Evolutionary conservation across 2,329 filamentous ascomycete species (phyloP).

Genomic region (Colletotrichum salicis): DNA sequence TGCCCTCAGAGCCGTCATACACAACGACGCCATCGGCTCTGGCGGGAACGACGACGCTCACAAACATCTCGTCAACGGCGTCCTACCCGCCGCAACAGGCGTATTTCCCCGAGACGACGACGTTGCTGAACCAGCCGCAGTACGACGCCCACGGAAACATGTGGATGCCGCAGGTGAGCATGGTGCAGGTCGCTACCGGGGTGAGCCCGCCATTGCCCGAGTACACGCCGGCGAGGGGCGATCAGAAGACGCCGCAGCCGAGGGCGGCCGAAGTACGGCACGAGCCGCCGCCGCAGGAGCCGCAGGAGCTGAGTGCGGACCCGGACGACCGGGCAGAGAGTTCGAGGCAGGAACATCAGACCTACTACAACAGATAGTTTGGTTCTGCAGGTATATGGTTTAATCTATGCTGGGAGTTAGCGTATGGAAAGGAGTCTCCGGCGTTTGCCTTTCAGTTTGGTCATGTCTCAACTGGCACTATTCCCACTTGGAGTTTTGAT

Average conservation of each 20-base stretch:
- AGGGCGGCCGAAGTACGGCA: constrained; percentile 2
- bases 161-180: constrained; percentile 48
- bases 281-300: constrained; percentile 13
- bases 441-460: neutral
- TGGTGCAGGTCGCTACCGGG: constrained; percentile 40
- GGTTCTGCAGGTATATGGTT: neutral
- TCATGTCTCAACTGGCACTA: neutral
- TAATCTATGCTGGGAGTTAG: neutral
- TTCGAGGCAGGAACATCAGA: constrained; percentile 19
- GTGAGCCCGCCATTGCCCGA: constrained; percentile 11
- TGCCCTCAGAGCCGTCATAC: constrained; percentile 37
- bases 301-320: constrained; percentile 32
- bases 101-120: constrained; percentile 29
- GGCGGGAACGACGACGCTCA: neutral
- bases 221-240: constrained; percentile 29
- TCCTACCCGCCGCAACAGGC: constrained; percentile 27
- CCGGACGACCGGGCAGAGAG: neutral
- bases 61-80: constrained; percentile 5
- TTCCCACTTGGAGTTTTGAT: neutral
- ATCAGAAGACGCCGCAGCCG: constrained; percentile 14
- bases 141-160: constrained; percentile 45
- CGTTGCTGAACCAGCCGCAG: constrained; percentile 39
- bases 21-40: neutral
- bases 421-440: neutral
- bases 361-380: constrained; percentile 29